phyloP scores from a whole-genome alignment of 352 stramenopile species.

The Globisporangium apiculatum region DNA sequence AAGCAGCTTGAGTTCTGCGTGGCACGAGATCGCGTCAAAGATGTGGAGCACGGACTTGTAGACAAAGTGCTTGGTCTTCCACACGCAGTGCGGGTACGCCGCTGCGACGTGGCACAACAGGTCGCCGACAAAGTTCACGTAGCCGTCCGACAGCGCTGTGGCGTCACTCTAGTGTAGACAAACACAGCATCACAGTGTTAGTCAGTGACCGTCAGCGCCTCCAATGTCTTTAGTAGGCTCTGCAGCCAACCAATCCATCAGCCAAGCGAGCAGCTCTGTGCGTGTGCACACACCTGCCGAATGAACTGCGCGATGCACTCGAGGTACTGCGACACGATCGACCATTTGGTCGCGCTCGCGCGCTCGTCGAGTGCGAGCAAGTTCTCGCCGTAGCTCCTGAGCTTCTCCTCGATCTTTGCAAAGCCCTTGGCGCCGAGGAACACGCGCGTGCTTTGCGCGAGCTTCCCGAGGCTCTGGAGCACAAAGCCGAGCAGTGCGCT shows the following conservation, averaged over 20 bases:
- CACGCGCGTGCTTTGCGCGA: conserved; percentile 33
- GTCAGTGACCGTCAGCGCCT: background rate
- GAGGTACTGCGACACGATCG: conserved; percentile 43
- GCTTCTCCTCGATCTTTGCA: conserved; percentile 59
- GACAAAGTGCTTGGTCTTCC: conserved; percentile 47
- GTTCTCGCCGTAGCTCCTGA: conserved; percentile 63
- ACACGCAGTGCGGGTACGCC: conserved; percentile 55
- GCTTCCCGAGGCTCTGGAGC: conserved; percentile 42
- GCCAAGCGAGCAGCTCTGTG: too few species aligned
- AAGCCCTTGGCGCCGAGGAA: conserved; percentile 49
- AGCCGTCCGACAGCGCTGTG: conserved; percentile 29
- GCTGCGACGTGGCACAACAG: conserved; percentile 53
- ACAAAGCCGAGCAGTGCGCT: conserved; percentile 37
- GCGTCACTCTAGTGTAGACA: conserved; percentile 15
- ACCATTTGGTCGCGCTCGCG: conserved; percentile 46
- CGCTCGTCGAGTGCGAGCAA: conserved; percentile 50
- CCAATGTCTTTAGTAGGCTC: background rate
- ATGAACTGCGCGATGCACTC: conserved; percentile 54
- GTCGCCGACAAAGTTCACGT: conserved; percentile 46
- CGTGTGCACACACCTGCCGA: conserved; percentile 24
- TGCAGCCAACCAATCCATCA: too few species aligned
- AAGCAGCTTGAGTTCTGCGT: conserved; percentile 28
- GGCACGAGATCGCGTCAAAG: conserved; percentile 30
- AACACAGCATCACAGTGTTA: background rate
- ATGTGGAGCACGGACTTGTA: conserved; percentile 45